Base-by-base conservation (phyloP, 140 eudicot genomes). In the Bidens hawaiensis region DNA sequence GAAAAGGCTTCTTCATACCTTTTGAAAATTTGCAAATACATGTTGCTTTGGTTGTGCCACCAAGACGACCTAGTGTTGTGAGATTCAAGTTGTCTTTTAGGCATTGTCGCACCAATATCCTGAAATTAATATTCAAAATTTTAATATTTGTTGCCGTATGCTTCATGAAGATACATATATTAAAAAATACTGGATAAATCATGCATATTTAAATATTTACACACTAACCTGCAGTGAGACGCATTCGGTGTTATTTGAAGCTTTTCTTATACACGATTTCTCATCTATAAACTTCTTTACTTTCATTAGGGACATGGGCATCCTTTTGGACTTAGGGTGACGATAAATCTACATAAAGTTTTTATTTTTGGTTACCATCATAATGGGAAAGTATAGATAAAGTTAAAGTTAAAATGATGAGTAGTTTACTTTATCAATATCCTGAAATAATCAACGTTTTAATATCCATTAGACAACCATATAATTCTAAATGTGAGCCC, bases 161-260 rank as follows among this genome's bases (percentile, higher is more conserved):
- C n/a, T 36, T 36, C 2, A 10, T 36, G 23, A 46, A 17, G 52
- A 23, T 46, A 46, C 6, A 46, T 16, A 46, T 46, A 18, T 46
- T 17, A 46, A 46, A 50, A 9, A 36, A 36, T 36, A 36, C 14
- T 0, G 43, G 43, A 36, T 11, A 36, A 36, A 36, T 10, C 43
- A 36, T 36, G 33, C 18, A 5, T 3, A 28, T 47, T 7, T 16
- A 57, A 14, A 46, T 11, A 46, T 47, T 16, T 49, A 5, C 10
- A 19, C 13, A 52, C 50, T 33, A 65, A 65, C 70, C 60, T 49
- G 28, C 60, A 30, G 28, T 11, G 70, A 64, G 30, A n/a, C n/a
- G 11, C 31, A 45, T 48, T 48, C 48, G 7, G 0, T 3, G 3
- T 11, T 31, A 31, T 48, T 13, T 2, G 36, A 56, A 42, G 55